Evolutionary conservation across 2,329 filamentous ascomycete species (phyloP), one percentile per base, ranked within the genome.

Genomic region (Botrytis elliptica): DNA sequence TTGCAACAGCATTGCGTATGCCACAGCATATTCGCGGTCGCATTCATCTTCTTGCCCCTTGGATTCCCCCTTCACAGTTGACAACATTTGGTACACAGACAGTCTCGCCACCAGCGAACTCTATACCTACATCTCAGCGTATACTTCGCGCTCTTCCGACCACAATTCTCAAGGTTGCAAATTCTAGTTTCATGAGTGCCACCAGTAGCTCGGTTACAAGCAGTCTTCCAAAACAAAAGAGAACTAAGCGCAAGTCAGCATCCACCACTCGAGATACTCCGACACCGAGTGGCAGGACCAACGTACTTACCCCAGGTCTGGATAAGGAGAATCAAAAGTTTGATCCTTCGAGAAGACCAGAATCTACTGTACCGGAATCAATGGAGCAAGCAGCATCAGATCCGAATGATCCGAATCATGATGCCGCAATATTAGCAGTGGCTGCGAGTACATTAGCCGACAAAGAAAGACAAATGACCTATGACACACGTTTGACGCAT

Each of bases 21-120:
- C 96, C 96, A 6, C 95, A 98, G 79, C 93, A 98, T 80, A 97
- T 99, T 75, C 92, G 95, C 9, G 96, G 96, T 33, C 92, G 94
- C 71, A 96, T 99, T 72, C 96, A 99, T 82, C 88, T 99, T 3
- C 87, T 99, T 14, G 95, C 96, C 0, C 96, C 96, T 0, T 98
- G 94, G 96, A 98, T 99, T 65, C 96, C 96, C 1, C 96, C 96
- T 0, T 98, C 94, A 7, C 94, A 97, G 81, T 92, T 97, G 86
- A 94, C 91, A 71, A 90, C 92, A 29, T 91, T 95, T 76, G 87
- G 89, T 2, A 90, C 93, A 73, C 89, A 88, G 25, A 90, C 93
- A 79, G 90, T 91, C 25, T 87, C 92, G 5, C 92, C 93, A 0
- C 95, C 95, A 0, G 91, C 91, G 0, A 95, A 94, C 77, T 93